These are phyloP conservation scores for Cladophialophora psammophila DNA, from an alignment of 2,329 filamentous ascomycete species.

Conservation along the genomic window DNA sequence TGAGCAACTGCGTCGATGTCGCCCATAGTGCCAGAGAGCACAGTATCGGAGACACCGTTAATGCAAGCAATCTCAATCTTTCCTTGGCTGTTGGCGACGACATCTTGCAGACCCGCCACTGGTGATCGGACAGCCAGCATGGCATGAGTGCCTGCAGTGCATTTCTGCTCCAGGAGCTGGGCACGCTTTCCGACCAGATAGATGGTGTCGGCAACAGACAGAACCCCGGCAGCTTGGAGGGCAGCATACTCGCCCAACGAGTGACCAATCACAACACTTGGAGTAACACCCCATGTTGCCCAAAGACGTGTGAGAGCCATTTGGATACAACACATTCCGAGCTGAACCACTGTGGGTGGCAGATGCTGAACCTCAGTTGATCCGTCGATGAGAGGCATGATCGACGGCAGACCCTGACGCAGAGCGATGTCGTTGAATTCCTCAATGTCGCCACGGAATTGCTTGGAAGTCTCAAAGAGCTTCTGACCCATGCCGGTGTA, in stretches of 20 bases:
- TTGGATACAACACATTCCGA: constrained; percentile 50
- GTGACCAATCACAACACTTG: constrained; percentile 52
- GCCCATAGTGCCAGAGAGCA: constrained; percentile 49
- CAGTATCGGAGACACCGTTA: constrained; percentile 54
- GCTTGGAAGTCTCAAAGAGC: constrained; percentile 44
- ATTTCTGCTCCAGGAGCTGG: constrained; percentile 50
- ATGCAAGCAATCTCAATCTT: constrained; percentile 50
- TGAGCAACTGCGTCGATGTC: constrained; percentile 50
- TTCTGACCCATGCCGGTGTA: constrained; percentile 49
- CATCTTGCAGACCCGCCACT: constrained; percentile 45
- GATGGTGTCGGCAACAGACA: constrained; percentile 49
- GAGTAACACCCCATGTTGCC: constrained; percentile 48
- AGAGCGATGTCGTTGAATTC: constrained; percentile 46
- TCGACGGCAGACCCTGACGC: constrained; percentile 48
- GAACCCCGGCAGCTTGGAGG: constrained; percentile 48
- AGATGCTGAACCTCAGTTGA: constrained; percentile 44
- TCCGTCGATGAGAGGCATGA: constrained; percentile 48
- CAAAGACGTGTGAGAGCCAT: constrained; percentile 50
- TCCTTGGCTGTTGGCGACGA: constrained; percentile 40
- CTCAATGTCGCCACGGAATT: constrained; percentile 46
- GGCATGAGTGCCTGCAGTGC: constrained; percentile 51
- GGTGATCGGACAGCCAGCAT: constrained; percentile 55
- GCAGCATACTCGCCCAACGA: constrained; percentile 54
- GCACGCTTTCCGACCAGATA: constrained; percentile 52
- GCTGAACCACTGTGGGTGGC: constrained; percentile 46